These are phyloP conservation scores for Metschnikowia vanudenii DNA, from an alignment of 805 yeast genomes.

Conservation along the genomic window DNA sequence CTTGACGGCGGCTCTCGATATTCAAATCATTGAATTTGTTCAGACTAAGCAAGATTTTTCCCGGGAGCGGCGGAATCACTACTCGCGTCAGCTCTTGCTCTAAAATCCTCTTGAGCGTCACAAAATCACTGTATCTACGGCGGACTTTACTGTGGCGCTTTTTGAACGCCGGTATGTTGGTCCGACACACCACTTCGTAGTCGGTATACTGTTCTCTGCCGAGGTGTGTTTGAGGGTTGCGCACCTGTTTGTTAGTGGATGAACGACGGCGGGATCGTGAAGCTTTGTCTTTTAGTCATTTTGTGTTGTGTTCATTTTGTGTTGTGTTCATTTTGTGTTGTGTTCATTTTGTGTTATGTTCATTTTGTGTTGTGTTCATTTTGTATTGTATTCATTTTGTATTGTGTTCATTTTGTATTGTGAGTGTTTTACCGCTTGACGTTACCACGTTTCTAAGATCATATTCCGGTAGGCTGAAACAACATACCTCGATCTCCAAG, in stretches of 20 bases:
- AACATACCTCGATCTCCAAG: constrained; percentile 78
- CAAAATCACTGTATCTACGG: constrained; percentile 89
- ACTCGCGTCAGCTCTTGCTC: constrained; percentile 78
- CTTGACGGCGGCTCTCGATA: constrained; percentile 80
- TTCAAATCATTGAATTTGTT: constrained; percentile 79
- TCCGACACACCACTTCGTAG: constrained; percentile 84
- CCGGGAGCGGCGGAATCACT: constrained; percentile 84
- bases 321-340: too few species aligned
- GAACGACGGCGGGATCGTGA: neutral
- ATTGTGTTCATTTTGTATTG: too few species aligned
- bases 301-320: too few species aligned
- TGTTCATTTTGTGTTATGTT: too few species aligned
- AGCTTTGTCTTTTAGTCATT: too few species aligned
- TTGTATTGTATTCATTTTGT: too few species aligned
- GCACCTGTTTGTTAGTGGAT: constrained; percentile 38
- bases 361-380: too few species aligned
- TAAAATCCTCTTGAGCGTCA: constrained; percentile 67
- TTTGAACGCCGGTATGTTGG: constrained; percentile 86
- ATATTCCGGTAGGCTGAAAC: too few species aligned
- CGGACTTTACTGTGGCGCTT: constrained; percentile 65
- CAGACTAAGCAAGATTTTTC: constrained; percentile 66
- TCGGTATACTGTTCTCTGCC: constrained; percentile 79
- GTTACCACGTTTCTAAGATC: too few species aligned
- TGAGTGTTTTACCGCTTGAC: too few species aligned
- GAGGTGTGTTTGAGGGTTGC: constrained; percentile 73